A percentile compares a stretch with the other conserved stretches of the same genome.
These are phyloP conservation scores for Chaetomium globosum DNA, from an alignment of 2,329 filamentous ascomycete genomes.

Conservation along the genomic window DNA sequence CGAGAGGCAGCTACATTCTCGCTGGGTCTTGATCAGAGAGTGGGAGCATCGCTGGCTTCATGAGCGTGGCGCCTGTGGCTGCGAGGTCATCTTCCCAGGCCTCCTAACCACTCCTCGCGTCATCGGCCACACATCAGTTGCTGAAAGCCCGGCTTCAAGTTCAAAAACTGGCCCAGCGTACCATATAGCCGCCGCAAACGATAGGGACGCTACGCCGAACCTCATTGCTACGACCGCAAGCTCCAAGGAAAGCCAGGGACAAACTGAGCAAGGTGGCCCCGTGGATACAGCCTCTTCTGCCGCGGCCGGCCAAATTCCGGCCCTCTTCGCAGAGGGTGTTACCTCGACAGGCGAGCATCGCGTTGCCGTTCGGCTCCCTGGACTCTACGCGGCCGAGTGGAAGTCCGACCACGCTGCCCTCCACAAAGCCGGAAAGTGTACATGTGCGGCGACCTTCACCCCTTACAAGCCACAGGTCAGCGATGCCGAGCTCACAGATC, in stretches of 20 bases:
- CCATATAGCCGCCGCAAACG: background rate
- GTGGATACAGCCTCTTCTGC: background rate
- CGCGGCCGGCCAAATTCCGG: slow-evolving; percentile 21
- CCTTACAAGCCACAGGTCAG: slow-evolving; percentile 36
- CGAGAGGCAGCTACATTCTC: slow-evolving; percentile 45
- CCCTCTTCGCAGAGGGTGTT: slow-evolving; percentile 23
- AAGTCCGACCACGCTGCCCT: slow-evolving; percentile 44
- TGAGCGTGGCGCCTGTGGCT: slow-evolving; percentile 48
- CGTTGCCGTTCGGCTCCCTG: slow-evolving; percentile 41
- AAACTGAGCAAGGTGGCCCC: background rate
- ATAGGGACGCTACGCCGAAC: too few relatives aligned
- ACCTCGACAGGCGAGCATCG: slow-evolving; percentile 27
- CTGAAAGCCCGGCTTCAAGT: background rate
- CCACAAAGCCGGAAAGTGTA: slow-evolving; percentile 43
- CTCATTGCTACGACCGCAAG: background rate
- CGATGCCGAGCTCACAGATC: slow-evolving; percentile 24
- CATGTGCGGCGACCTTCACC: slow-evolving; percentile 42
- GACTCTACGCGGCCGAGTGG: slow-evolving; percentile 49
- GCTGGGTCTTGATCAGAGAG: slow-evolving; percentile 47
- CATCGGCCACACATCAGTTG: slow-evolving; percentile 15
- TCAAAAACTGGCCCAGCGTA: background rate
- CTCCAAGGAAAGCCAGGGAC: background rate
- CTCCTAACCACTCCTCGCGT: slow-evolving; percentile 42
- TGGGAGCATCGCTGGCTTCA: slow-evolving; percentile 51
- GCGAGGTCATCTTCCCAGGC: slow-evolving; percentile 45